phyloP scores from a whole-genome alignment of 2,329 filamentous ascomycete species.

The Ploettnerulaceae sp. region DNA sequence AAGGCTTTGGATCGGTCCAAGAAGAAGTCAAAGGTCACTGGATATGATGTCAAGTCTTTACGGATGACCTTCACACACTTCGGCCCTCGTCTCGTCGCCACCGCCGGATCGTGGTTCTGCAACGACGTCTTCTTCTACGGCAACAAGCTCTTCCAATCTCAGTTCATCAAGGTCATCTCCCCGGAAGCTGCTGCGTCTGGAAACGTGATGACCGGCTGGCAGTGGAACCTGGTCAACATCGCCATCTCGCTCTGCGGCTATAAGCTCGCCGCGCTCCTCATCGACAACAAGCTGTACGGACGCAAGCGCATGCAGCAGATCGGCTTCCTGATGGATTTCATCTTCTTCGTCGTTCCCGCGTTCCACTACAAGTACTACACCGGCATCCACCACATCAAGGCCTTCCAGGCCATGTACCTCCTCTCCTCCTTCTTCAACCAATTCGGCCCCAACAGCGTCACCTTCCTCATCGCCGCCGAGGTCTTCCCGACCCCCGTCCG shows the following conservation, averaged over 20 bases:
- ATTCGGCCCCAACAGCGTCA: slow-evolving; percentile 88
- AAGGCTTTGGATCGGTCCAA: slow-evolving; percentile 79
- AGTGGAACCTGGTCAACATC: slow-evolving; percentile 90
- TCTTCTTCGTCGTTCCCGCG: slow-evolving; percentile 87
- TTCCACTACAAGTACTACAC: slow-evolving; percentile 87
- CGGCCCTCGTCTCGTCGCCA: slow-evolving; percentile 79
- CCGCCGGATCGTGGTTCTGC: slow-evolving; percentile 85
- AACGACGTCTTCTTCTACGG: slow-evolving; percentile 99
- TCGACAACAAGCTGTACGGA: slow-evolving; percentile 67
- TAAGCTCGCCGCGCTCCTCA: slow-evolving; percentile 63
- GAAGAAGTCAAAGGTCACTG: slow-evolving; percentile 81
- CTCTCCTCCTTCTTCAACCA: slow-evolving; percentile 98
- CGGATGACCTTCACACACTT: slow-evolving; percentile 76
- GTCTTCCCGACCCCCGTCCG: slow-evolving; percentile 94
- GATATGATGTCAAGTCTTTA: slow-evolving; percentile 85
- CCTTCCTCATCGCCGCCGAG: slow-evolving; percentile 92
- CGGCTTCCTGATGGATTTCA: slow-evolving; percentile 87
- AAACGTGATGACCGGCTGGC: slow-evolving; percentile 81
- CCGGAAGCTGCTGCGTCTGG: slow-evolving; percentile 45
- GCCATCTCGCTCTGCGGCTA: slow-evolving; percentile 82
- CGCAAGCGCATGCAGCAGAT: slow-evolving; percentile 95
- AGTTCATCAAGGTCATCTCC: slow-evolving; percentile 82
- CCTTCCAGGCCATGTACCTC: slow-evolving; percentile 99
- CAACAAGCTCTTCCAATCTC: slow-evolving; percentile 93
- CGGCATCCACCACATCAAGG: slow-evolving; percentile 62